Evolutionary conservation across 768 basidiomycete species (phyloP).

Genomic region (Botryobasidium botryosum): DNA sequence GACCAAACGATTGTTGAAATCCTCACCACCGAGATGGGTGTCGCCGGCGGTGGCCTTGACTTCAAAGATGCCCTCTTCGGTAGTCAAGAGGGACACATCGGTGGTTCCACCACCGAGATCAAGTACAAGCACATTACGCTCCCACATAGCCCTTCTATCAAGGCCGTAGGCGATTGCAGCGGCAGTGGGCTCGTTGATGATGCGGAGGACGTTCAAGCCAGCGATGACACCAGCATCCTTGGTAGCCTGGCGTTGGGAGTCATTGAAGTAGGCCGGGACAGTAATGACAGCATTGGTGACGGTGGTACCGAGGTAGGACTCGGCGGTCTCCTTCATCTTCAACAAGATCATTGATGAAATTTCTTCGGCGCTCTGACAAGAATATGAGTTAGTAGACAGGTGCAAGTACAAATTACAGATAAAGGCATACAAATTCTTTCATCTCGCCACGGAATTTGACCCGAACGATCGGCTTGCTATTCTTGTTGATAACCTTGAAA

Average conservation of each 20-base stretch:
- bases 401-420: too few relatives aligned
- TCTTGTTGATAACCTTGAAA: slow-evolving; percentile 28
- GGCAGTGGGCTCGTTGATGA: slow-evolving; percentile 43
- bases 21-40: slow-evolving; percentile 34
- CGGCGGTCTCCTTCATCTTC: slow-evolving; percentile 37
- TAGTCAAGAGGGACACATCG: slow-evolving; percentile 33
- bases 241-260: slow-evolving; percentile 34
- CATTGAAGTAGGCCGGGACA: slow-evolving; percentile 37
- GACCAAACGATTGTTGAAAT: slow-evolving; percentile 35
- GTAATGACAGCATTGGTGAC: slow-evolving; percentile 32
- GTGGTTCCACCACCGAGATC: slow-evolving; percentile 35
- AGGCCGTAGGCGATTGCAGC: slow-evolving; percentile 57
- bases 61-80: slow-evolving; percentile 34
- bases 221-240: slow-evolving; percentile 34
- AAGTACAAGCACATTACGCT: slow-evolving; percentile 35
- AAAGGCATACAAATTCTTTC: slow-evolving; percentile 31
- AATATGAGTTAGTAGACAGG: not conserved
- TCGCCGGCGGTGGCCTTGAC: slow-evolving; percentile 34
- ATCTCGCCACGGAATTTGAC: slow-evolving; percentile 38
- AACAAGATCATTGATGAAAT: slow-evolving; percentile 32
- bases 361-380: slow-evolving; percentile 25
- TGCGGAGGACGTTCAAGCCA: slow-evolving; percentile 32
- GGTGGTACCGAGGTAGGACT: slow-evolving; percentile 32
- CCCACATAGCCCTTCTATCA: slow-evolving; percentile 36
- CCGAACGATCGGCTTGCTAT: slow-evolving; percentile 34